Evolutionary conservation across 257 asterid species (phyloP), one percentile per base, ranked within the genome.

Genomic region (Orobanche coerulescens): DNA sequence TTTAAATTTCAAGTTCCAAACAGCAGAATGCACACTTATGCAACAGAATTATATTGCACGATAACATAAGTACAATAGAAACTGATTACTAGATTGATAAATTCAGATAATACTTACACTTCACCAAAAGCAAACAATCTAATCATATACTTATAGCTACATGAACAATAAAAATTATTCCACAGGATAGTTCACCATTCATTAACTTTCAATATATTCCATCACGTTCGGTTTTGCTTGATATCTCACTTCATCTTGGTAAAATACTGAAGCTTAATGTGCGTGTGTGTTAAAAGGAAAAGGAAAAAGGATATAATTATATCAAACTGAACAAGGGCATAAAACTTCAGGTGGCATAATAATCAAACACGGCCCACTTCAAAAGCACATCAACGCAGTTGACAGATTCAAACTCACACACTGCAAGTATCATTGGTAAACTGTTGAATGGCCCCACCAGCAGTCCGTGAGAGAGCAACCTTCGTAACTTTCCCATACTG

Each of bases 361-460:
- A 43, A 37, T 26, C 15, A 26, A 58, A 34, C 34, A 44, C 50
- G 60, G 49, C 50, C 34, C 12, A 65, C 36, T 48, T 22, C 10
- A 34, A 58, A n/a, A 22, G 19, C 40, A 72, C 16, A 36, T 16
- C 19, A 68, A 65, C 56, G 33, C 15, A 55, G 36, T 72, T 64
- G 12, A 6, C 16, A 42, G 61, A 47, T 43, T 58, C 66, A 54
- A 58, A 88, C 98, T 85, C 78, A 92, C 96, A 84, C 94, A 19
- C 98, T 92, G 78, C 93, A 92, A 53, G 96, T 78, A 62, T 88
- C 95, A 72, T 92, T 78, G 62, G 80, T 49, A 71, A 92, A 86
- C 65, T 85, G 95, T 68, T 92, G 98, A 73, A 92, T 64, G 55
- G 93, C 73, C 49, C 95, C 98, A 76, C 96, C 96, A 65, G 95